phyloP scores from a whole-genome alignment of 2,329 filamentous ascomycete species.

The Fusarium guadeloupense region DNA sequence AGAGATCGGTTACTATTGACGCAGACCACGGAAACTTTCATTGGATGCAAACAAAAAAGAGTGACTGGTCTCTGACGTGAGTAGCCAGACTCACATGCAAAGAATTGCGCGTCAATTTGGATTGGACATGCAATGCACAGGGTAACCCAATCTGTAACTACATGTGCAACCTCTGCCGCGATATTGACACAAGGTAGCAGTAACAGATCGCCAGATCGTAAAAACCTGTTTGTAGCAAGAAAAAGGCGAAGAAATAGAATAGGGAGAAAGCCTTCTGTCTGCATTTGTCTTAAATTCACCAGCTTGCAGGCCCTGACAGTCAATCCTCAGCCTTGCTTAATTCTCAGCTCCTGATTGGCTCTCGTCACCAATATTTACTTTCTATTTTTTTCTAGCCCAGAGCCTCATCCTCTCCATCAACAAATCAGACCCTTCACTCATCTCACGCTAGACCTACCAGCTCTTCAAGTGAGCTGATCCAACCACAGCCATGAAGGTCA shows the following conservation, averaged over 20 bases:
- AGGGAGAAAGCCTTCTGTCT: constrained; percentile 4
- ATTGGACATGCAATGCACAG: neutral
- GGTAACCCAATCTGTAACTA: neutral
- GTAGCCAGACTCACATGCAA: constrained; percentile 26
- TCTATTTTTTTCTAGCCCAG: neutral
- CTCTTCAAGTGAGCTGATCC: neutral
- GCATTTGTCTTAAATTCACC: neutral
- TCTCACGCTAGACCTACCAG: neutral
- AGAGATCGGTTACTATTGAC: neutral
- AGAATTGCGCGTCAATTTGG: neutral
- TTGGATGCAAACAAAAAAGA: constrained; percentile 4
- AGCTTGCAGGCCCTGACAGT: neutral
- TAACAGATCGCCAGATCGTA: neutral
- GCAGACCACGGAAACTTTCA: neutral
- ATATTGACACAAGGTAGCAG: constrained; percentile 14
- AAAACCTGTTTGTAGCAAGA: neutral
- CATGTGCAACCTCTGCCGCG: neutral
- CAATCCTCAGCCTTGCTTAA: neutral
- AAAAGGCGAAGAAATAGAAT: neutral
- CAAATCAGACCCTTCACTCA: constrained; percentile 11
- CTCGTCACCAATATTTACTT: neutral
- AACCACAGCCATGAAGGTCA: constrained; percentile 68
- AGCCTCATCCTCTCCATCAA: constrained; percentile 29
- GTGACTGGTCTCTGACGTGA: constrained; percentile 24
- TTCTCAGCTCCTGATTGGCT: constrained; percentile 15